A percentile compares a stretch with the other conserved stretches of the same genome.
Evolutionary conservation across 2,329 filamentous ascomycete genomes (phyloP).

Genomic region (Lachnellula hyalina): DNA sequence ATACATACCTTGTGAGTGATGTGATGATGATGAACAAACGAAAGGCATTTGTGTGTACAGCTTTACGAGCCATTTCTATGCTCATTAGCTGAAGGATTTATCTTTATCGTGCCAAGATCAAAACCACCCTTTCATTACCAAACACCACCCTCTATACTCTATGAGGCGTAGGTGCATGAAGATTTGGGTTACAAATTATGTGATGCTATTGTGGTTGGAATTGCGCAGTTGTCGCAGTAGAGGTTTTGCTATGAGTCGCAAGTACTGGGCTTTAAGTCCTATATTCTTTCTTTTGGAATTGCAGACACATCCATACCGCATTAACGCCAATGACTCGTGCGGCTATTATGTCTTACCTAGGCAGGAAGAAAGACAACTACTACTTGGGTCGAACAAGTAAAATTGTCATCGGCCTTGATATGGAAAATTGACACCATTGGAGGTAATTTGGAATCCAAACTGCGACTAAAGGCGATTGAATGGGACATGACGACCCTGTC

Average conservation of each 20-base stretch:
- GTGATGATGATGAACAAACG: slow-evolving; percentile 13
- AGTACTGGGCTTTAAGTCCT: slow-evolving; percentile 25
- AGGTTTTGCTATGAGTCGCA: background rate
- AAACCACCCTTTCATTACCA: slow-evolving; percentile 53
- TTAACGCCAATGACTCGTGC: too few relatives aligned
- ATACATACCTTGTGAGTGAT: slow-evolving; percentile 4
- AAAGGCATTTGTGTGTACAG: slow-evolving; percentile 49
- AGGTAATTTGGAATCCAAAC: too few relatives aligned
- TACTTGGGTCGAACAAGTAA: too few relatives aligned
- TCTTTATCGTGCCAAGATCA: slow-evolving; percentile 46
- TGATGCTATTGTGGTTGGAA: slow-evolving; percentile 1
- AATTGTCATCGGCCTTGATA: too few relatives aligned
- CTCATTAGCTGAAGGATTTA: slow-evolving; percentile 42
- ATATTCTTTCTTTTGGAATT: slow-evolving; percentile 40
- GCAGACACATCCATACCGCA: background rate
- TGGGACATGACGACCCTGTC: too few relatives aligned
- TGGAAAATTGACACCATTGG: too few relatives aligned
- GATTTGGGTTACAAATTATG: slow-evolving; percentile 48
- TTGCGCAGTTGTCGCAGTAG: background rate
- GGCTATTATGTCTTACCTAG: too few relatives aligned
- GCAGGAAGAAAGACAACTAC: too few relatives aligned
- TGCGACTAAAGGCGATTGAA: too few relatives aligned
- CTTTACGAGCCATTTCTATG: slow-evolving; percentile 37
- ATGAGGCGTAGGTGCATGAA: slow-evolving; percentile 59
- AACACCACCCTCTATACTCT: slow-evolving; percentile 49